Conservation (phyloP, 768 basidiomycete genomes). For the Boletus tomentosulus region DNA sequence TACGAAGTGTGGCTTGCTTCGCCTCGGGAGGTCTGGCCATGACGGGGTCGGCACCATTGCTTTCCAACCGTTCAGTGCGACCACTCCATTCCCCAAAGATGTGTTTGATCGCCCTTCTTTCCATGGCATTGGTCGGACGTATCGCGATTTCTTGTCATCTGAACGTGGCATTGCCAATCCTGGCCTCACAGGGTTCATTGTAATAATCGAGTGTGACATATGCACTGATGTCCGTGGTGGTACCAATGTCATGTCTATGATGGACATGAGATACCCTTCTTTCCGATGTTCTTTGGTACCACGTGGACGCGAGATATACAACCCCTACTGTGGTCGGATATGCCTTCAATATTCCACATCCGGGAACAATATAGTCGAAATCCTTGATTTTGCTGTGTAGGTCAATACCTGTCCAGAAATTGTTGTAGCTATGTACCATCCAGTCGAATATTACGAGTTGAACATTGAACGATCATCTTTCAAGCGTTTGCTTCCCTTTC, state of each 20-base stretch:
- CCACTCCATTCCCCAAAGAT: background rate
- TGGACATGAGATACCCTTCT: no score
- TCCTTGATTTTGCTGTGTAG: constrained; percentile 15
- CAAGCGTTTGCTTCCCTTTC: no score
- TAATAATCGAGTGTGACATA: no score
- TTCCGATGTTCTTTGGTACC: no score
- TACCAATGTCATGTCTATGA: no score
- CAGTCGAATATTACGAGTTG: no score
- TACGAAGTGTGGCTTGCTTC: constrained; percentile 7
- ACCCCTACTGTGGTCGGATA: constrained; percentile 19
- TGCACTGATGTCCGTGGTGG: no score
- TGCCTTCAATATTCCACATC: constrained; percentile 1
- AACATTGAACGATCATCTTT: no score
- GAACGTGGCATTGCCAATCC: no score
- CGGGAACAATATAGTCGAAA: constrained; percentile 5
- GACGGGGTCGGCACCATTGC: constrained; percentile 5
- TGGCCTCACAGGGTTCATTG: no score
- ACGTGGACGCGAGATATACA: no score
- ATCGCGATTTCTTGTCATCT: background rate
- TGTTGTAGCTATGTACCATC: no score
- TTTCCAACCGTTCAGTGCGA: constrained; percentile 3
- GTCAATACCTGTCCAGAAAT: background rate
- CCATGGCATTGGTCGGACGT: constrained; percentile 12
- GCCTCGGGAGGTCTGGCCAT: background rate
- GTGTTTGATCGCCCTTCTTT: constrained; percentile 10